Evolutionary conservation across 345 rosid species (phyloP), one percentile per base, ranked within the genome.

Genomic region (Salix dunnii): DNA sequence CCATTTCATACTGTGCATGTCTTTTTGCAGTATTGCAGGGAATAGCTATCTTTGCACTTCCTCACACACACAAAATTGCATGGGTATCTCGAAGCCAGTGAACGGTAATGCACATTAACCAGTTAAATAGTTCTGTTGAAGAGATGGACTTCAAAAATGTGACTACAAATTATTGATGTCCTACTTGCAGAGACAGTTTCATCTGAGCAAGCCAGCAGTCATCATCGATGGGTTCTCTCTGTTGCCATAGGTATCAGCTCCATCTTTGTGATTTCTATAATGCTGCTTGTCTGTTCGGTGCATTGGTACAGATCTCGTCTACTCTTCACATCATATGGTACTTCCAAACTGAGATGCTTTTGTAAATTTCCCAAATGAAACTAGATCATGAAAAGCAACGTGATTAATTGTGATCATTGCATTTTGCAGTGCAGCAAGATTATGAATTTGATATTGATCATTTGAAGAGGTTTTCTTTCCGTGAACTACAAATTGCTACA

Each of bases 391-490:
- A 21, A 8, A 49, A 14, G 17, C 5, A 20, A 42, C 65, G 48
- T 31, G 66, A 74, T 68, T 72, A 30, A 67, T 72, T 70, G 11
- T 70, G 63, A 36, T 60, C 43, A 64, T 68, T 70, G 78, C 72
- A 30, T 33, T 74, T 83, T 30, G 36, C 89, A 93, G 98, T 91
- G 86, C 92, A 92, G 84, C 98, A 92, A 85, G 98, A 96, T 80
- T 93, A 86, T 61, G 92, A 90, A 79, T 90, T 92, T 86, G 93
- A 96, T 31, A 90, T 93, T 21, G 98, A 91, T 53, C 95, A 93
- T 78, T 55, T 93, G 72, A 92, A 87, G 90, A 88, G 97, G 86
- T 96, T 96, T 83, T 83, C 92, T 18, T 90, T 87, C 72, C 93
- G 96, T 10, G 96, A 93, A 75, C 81, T 96, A 84, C 97, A 91